Base-by-base conservation (phyloP, 2,329 filamentous ascomycete genomes). In the Fusarium piperis region DNA sequence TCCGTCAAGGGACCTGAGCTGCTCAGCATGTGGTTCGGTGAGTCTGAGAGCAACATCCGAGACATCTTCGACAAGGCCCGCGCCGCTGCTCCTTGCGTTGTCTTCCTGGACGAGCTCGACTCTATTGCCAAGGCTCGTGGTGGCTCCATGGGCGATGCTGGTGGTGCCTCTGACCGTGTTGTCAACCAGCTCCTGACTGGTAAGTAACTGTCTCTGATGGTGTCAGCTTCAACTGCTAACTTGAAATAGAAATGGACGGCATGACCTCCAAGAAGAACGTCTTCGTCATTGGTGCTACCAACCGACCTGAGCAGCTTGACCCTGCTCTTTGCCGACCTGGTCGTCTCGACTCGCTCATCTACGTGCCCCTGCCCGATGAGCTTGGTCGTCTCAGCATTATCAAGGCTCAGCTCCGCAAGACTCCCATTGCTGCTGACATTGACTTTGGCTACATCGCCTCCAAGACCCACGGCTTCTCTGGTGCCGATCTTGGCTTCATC, bases 201-300 rank as follows among this genome's bases (percentile, higher is more conserved):
- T 94, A 89, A 89, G 90, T 85, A 76, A 64, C 30, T 6, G 23
- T 20, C 57, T 32, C 13, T 51, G 12, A 33, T 18, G n/a, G 8
- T 16, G 2, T 18, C 23, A 7, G 13, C 20, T 35, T 16, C 23
- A 62, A 57, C 64, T 65, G 77, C 86, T 90, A 83, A 90, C 77
- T 48, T 11, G 52, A 32, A 20, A 16, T 71, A 93, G 94, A 98
- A 90, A 98, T 98, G 95, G 95, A 98, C 77, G 95, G 95, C 78
- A 98, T 98, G 95, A 98, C 95, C 51, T 98, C 95, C 39, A 99
- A 99, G 93, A 99, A 99, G 93, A 99, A 99, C 82, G 96, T 99
- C 73, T 99, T 99, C 85, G 96, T 99, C 74, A 99, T 99, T 78
- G 96, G 96, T 82, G 96, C 96, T 51, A 99, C 96, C 84, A 99